Percentiles rank a stretch among this genome's conserved stretches.
These are phyloP conservation scores for Termitomyces sp. DNA, from an alignment of 768 basidiomycete species.

Conservation along the genomic window DNA sequence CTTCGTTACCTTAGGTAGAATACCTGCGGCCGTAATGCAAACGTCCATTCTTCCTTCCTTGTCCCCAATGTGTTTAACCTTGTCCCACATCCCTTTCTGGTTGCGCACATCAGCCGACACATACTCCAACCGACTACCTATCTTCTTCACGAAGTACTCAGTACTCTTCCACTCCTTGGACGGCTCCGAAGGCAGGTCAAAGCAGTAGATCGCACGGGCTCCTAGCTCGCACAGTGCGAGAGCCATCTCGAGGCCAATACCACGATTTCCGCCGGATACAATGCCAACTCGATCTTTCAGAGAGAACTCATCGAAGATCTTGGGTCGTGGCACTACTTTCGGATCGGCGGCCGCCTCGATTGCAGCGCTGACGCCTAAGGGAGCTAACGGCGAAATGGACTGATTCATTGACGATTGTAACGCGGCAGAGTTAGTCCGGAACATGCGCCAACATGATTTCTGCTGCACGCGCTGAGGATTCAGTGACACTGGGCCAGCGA, in stretches of 20 bases:
- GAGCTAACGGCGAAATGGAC: constrained; percentile 51
- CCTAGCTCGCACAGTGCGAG: constrained; percentile 59
- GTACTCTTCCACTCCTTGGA: constrained; percentile 53
- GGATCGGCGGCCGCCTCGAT: constrained; percentile 33
- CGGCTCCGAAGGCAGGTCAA: constrained; percentile 52
- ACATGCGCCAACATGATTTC: background rate
- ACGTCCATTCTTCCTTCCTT: constrained; percentile 23
- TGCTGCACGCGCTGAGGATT: background rate
- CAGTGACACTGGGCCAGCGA: background rate
- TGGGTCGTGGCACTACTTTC: constrained; percentile 30
- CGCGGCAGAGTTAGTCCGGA: background rate
- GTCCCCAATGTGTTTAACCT: constrained; percentile 53
- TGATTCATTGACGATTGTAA: constrained; percentile 17
- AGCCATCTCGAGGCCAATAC: background rate
- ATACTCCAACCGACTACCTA: constrained; percentile 51
- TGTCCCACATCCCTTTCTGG: constrained; percentile 53
- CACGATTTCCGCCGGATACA: background rate
- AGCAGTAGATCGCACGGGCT: constrained; percentile 60
- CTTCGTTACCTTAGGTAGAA: constrained; percentile 41
- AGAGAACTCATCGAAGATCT: constrained; percentile 25
- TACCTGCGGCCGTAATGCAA: constrained; percentile 72
- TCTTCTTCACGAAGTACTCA: constrained; percentile 39
- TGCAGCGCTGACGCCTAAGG: constrained; percentile 61
- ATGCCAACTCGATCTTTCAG: background rate
- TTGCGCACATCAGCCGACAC: constrained; percentile 57